Evolutionary conservation across 805 yeast genomes (phyloP), one percentile per base, ranked within the genome.

Genomic region (Torulaspora gathmanii): DNA sequence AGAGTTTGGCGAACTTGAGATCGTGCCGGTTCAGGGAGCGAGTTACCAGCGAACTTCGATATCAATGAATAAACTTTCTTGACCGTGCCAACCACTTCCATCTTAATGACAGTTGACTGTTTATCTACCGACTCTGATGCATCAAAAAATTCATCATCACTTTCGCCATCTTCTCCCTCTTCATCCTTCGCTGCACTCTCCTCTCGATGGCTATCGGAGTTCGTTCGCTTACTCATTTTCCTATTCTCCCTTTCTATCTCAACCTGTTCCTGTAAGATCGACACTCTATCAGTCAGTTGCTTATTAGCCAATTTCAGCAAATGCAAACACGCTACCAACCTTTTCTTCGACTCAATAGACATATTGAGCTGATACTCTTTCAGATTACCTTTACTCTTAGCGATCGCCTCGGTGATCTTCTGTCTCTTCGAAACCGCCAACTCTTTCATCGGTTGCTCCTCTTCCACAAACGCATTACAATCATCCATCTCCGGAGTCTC

Each of bases 41-140:
- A 78, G 47, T 73, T 78, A 0, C 90, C 88, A 1, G 89, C 86
- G 54, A 87, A 86, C 51, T 85, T 86, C 3, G 97, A 86, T 9
- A 93, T 85, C 30, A 91, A 79, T 33, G 81, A 79, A 28, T 90
- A 89, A 37, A 89, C 88, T 60, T 88, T 91, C 62, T 87, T 86
- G 20, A 93, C 90, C 0, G 97, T 93, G 0, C 85, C 77, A 7
- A 90, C 82, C 28, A 91, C 87, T 54, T 91, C 99, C 53, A 81
- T 77, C 51, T 86, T 84, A 28, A 90, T 74, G 36, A 79, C 70
- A 8, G 61, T 57, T 11, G 66, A 56, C 34, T 50, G 57, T 36
- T 51, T 63, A 49, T 55, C 57, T 8, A 47, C 49, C 1, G 53
- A 46, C 46, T 51, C 67, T 10, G 64, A 61, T 19, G 67, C 71